A percentile compares a stretch with the other conserved stretches of the same genome.
phyloP scores from a whole-genome alignment of 2,329 filamentous ascomycete species.

The Chlorencoelia australis region DNA sequence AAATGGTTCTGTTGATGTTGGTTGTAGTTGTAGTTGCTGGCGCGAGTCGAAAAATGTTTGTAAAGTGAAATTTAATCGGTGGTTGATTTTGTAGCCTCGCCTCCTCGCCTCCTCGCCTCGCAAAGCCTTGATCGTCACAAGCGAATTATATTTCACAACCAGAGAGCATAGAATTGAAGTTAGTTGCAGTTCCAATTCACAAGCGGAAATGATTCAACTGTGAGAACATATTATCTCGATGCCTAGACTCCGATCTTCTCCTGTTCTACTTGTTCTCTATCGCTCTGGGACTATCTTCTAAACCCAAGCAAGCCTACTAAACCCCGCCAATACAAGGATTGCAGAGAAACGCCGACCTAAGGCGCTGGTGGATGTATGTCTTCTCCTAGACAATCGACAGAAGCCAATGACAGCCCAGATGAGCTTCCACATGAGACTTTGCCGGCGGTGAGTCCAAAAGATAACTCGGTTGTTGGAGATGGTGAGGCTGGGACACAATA shows the following conservation, averaged over 20 bases:
- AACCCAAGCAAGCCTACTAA: slow-evolving; percentile 7
- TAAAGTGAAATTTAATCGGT: too few relatives aligned
- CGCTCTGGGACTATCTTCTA: neutral
- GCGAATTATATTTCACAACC: too few relatives aligned
- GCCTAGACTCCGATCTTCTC: neutral
- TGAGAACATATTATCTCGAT: neutral
- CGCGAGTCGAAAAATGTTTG: too few relatives aligned
- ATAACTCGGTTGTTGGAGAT: slow-evolving; percentile 1
- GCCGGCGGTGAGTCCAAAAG: slow-evolving; percentile 3
- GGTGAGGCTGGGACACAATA: slow-evolving; percentile 1
- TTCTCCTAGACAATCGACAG: slow-evolving; percentile 21
- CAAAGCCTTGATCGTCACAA: too few relatives aligned
- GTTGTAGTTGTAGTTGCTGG: too few relatives aligned
- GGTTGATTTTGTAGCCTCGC: too few relatives aligned
- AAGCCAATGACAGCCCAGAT: slow-evolving; percentile 17
- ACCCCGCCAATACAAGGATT: slow-evolving; percentile 23
- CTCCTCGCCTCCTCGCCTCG: too few relatives aligned
- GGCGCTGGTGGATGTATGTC: slow-evolving; percentile 27
- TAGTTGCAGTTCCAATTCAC: neutral
- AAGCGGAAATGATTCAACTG: neutral
- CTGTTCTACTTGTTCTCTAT: neutral
- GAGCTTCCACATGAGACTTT: slow-evolving; percentile 11
- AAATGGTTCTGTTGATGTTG: too few relatives aligned
- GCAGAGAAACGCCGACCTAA: slow-evolving; percentile 16
- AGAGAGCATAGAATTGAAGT: too few relatives aligned